These are phyloP conservation scores for Pseudocercospora cruenta DNA, from an alignment of 2,329 filamentous ascomycete genomes.

Conservation along the genomic window DNA sequence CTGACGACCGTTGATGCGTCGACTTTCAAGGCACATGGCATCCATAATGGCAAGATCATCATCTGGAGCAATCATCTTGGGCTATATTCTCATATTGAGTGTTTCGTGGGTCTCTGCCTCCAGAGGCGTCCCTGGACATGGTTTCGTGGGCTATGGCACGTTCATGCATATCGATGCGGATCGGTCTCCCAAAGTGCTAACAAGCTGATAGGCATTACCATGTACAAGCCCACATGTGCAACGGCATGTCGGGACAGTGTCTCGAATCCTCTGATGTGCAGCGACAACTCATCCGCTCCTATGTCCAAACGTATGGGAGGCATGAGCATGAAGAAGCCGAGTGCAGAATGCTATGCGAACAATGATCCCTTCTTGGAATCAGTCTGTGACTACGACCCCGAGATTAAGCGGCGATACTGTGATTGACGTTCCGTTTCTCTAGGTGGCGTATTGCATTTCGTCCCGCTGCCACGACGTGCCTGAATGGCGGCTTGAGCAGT, in stretches of 20 bases:
- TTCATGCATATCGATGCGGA: background rate
- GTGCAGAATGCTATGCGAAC: conserved; percentile 37
- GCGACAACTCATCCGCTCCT: conserved; percentile 9
- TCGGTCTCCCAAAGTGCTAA: background rate
- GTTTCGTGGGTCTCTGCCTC: background rate
- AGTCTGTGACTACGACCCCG: background rate
- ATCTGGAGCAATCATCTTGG: background rate
- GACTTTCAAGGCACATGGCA: background rate
- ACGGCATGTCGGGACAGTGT: conserved; percentile 30
- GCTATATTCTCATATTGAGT: background rate
- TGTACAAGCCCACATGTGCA: conserved; percentile 32
- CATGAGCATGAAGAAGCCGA: conserved; percentile 23
- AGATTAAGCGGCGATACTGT: background rate
- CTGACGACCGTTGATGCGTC: background rate
- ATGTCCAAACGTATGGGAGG: conserved; percentile 18
- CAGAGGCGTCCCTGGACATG: conserved; percentile 5
- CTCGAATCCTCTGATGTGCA: conserved; percentile 20
- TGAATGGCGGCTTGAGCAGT: conserved; percentile 34
- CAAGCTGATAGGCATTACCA: conserved; percentile 1
- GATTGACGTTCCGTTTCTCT: background rate
- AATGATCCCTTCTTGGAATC: conserved; percentile 35
- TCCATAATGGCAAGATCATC: background rate
- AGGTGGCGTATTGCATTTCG: conserved; percentile 37
- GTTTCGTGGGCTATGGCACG: conserved; percentile 31
- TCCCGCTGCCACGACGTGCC: conserved; percentile 31